Conservation (phyloP, 805 yeast genomes). For the Ogataea nitratoaversa region DNA sequence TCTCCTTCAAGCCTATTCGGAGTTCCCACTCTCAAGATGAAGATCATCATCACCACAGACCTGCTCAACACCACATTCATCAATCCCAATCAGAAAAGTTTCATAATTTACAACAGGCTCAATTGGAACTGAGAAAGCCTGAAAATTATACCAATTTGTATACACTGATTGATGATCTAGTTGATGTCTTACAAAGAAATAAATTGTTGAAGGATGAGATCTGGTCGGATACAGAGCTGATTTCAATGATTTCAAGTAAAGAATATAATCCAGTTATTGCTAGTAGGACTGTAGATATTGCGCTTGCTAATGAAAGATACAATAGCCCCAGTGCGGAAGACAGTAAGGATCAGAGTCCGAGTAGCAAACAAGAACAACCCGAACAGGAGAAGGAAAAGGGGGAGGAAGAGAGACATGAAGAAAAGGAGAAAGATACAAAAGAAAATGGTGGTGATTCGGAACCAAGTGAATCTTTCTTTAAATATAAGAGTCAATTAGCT, state of each 20-base stretch:
- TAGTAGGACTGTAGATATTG: too few species aligned
- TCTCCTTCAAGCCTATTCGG: neutral
- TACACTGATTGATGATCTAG: constrained; percentile 21
- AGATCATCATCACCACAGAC: neutral
- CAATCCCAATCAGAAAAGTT: neutral
- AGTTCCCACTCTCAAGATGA: neutral
- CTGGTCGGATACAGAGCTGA: constrained; percentile 22
- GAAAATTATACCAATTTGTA: constrained; percentile 19
- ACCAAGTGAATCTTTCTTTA: constrained; percentile 8
- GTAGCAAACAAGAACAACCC: neutral
- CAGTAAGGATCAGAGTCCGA: neutral
- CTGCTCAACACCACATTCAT: neutral
- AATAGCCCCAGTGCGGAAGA: too few species aligned
- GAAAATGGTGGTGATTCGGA: neutral
- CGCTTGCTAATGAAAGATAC: too few species aligned
- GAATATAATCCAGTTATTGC: constrained; percentile 6
- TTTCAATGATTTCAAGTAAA: constrained; percentile 10
- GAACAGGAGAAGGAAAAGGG: neutral
- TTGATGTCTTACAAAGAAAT: constrained; percentile 16
- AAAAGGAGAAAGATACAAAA: neutral
- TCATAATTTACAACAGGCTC: neutral
- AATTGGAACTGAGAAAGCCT: constrained; percentile 11
- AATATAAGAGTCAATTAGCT: constrained; percentile 5
- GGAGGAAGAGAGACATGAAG: neutral
- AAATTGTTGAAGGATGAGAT: constrained; percentile 20